Evolutionary conservation across 257 asterid genomes (phyloP).

Genomic region (Salvia hispanica): DNA sequence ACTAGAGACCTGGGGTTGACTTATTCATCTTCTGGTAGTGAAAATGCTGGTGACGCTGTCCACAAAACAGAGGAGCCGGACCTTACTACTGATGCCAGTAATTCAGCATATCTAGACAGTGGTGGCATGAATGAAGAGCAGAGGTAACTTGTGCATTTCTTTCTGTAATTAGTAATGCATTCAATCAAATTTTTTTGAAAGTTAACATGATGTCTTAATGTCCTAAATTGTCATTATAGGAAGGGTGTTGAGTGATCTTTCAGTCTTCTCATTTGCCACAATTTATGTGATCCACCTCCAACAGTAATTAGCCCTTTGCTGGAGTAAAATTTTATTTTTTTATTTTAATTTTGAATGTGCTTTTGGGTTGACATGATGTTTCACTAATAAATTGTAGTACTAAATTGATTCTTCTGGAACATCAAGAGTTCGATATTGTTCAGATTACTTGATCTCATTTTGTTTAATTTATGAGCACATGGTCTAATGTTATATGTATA

Average conservation of each 20-base stretch:
- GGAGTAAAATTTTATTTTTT: neutral
- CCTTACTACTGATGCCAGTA: slow-evolving; percentile 57
- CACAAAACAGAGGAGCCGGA: slow-evolving; percentile 52
- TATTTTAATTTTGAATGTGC: neutral
- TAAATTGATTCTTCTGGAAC: slow-evolving; percentile 19
- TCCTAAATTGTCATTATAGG: slow-evolving; percentile 11
- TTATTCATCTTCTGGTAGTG: slow-evolving; percentile 95
- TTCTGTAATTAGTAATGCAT: slow-evolving; percentile 8
- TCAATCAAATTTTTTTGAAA: slow-evolving; percentile 7
- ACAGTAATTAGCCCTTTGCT: neutral
- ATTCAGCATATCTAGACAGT: slow-evolving; percentile 54
- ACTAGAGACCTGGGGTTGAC: slow-evolving; percentile 68
- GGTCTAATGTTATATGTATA: slow-evolving; percentile 6
- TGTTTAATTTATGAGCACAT: neutral
- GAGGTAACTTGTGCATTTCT: slow-evolving; percentile 49
- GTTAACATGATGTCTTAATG: neutral
- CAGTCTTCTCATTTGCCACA: neutral
- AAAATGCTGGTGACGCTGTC: slow-evolving; percentile 60
- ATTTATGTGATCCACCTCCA: neutral
- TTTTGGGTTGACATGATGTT: slow-evolving; percentile 5
- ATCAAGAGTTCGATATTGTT: neutral
- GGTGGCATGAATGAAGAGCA: slow-evolving; percentile 81
- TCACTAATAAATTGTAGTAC: slow-evolving; percentile 11
- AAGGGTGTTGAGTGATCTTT: neutral
- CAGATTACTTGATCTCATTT: neutral